Percentiles rank a stretch among this genome's conserved stretches.
phyloP scores from a whole-genome alignment of 2,329 filamentous ascomycete genomes.

The Coniochaeta ligniaria region DNA sequence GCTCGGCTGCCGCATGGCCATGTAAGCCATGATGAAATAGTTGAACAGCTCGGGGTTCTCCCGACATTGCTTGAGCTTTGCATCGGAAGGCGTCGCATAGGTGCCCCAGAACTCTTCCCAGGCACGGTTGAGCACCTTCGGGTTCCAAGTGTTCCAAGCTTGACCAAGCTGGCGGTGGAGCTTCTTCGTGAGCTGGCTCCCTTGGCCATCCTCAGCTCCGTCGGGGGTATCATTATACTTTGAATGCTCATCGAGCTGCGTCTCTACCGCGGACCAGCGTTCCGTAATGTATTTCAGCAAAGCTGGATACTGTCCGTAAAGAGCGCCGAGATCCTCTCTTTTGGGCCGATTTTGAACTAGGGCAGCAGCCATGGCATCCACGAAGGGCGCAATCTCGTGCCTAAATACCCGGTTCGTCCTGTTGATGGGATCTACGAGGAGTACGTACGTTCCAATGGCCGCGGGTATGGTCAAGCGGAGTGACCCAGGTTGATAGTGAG shows the following conservation, averaged over 20 bases:
- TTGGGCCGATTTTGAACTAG: conserved; percentile 9
- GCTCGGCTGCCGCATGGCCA: conserved; percentile 19
- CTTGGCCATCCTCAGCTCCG: not conserved
- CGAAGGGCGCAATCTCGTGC: conserved; percentile 13
- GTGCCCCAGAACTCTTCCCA: conserved; percentile 22
- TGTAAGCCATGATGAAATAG: conserved; percentile 26
- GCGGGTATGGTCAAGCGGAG: conserved; percentile 22
- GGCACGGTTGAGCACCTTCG: conserved; percentile 12
- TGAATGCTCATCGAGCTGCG: conserved; percentile 3
- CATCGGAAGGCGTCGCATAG: conserved; percentile 10
- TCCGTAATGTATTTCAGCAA: conserved; percentile 13
- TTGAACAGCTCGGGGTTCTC: conserved; percentile 18
- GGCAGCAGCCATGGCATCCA: conserved; percentile 12
- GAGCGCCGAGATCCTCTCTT: conserved; percentile 6
- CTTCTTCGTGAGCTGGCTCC: not conserved
- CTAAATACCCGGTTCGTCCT: conserved; percentile 7
- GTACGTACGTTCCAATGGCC: conserved; percentile 28
- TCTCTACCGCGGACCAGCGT: conserved; percentile 7
- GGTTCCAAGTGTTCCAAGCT: conserved; percentile 19
- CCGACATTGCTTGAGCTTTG: conserved; percentile 9
- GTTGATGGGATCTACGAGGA: conserved; percentile 25
- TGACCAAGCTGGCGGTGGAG: conserved; percentile 17
- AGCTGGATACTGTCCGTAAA: conserved; percentile 12
- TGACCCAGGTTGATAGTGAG: conserved; percentile 18
- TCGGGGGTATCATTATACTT: not conserved